phyloP scores from a whole-genome alignment of 108 stramenopile genomes.

The Epithemia pelagica region DNA sequence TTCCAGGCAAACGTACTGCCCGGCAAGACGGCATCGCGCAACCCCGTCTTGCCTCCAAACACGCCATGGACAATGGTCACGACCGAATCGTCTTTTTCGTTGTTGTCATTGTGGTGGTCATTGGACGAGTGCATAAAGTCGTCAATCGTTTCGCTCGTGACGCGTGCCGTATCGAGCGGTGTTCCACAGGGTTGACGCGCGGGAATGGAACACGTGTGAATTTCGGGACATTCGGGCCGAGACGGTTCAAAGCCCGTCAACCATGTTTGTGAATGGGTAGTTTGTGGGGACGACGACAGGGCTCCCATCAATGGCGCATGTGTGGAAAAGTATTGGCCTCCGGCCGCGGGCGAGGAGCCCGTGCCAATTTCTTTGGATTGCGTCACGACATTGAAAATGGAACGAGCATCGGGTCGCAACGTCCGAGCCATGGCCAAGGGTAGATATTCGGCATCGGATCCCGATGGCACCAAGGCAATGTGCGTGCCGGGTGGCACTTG shows the following conservation, averaged over 20 bases:
- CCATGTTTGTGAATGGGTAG: too few species aligned
- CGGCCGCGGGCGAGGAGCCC: slow-evolving; percentile 46
- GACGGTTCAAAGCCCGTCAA: neutral
- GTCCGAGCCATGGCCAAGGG: slow-evolving; percentile 58
- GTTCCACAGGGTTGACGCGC: neutral
- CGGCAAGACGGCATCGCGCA: slow-evolving; percentile 52
- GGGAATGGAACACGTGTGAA: neutral
- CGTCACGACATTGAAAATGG: slow-evolving; percentile 43
- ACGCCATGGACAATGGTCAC: slow-evolving; percentile 53
- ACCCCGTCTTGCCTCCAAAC: slow-evolving; percentile 70
- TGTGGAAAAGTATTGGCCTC: slow-evolving; percentile 54
- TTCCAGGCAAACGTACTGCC: slow-evolving; percentile 39
- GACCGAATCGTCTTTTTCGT: neutral
- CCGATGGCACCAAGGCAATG: slow-evolving; percentile 36
- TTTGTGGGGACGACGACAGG: neutral
- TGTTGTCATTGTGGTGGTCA: neutral
- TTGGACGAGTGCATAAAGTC: neutral
- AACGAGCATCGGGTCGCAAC: slow-evolving; percentile 27
- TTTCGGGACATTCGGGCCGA: neutral
- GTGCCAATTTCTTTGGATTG: slow-evolving; percentile 60
- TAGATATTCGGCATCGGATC: slow-evolving; percentile 67
- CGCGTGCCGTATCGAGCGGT: neutral
- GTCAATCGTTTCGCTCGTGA: neutral
- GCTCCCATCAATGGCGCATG: slow-evolving; percentile 38
- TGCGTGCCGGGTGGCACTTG: slow-evolving; percentile 47